Base-by-base conservation (phyloP, 169 alveolate species). In the Cryptosporidium tyzzeri region DNA sequence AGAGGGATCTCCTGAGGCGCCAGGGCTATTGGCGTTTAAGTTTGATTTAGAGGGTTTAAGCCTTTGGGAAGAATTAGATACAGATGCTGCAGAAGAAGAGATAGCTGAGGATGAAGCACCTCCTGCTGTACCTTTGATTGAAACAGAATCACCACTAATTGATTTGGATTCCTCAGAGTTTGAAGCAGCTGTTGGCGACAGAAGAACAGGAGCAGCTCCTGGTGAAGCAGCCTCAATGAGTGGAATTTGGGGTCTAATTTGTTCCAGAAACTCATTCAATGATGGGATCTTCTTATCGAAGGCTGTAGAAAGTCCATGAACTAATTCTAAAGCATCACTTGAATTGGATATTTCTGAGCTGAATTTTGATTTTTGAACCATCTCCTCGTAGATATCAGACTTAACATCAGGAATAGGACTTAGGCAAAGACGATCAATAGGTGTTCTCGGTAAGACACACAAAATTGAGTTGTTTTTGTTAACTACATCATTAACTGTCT, bases 271-370 rank as follows among this genome's bases (percentile, higher is more conserved):
- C 6, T 45, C 74, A 31, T 41, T 59, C 29, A 80, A 23, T 18
- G 89, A 80, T 7, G 75, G 89, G 23, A 80, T 59, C 5, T 44
- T 37, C 21, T 48, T 65, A 23, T 80, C 75, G 29, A 80, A 80
- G 3, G 89, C 89, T 21, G 89, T 80, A 4, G 89, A 62, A 9
- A 80, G 75, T 5, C 89, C 89, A 16, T 65, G 61, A 37, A 39
- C 33, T 9, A 80, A 62, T 62, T 62, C 74, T 16, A 39, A 61
- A 12, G n/a, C 31, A 31, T 80, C 62, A 16, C 7, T 26, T 3
- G 75, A 80, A 26, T 45, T 29, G 45, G 16, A 2, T 23, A 21
- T 10, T 37, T 51, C 50, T 6, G 65, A 41, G 59, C 48, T 29
- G 35, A 61, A 80, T n/a, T 80, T 65, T 6, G 89, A 80, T 26